Conservation (phyloP, 2,329 filamentous ascomycete genomes). For the Diaporthe vaccinii region DNA sequence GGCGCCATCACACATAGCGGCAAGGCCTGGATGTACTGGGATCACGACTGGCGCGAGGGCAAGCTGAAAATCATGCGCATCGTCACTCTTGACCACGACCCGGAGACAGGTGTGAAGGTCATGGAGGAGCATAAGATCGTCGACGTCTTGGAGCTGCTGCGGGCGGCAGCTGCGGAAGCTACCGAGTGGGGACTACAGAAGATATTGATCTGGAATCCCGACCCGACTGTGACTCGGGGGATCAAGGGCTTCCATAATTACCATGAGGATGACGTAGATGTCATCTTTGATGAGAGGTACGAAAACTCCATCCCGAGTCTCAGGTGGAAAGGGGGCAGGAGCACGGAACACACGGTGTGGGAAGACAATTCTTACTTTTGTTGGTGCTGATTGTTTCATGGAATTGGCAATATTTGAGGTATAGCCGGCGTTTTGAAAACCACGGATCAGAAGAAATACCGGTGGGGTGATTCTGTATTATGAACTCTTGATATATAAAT, state of each 20-base stretch:
- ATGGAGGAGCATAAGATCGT: slow-evolving; percentile 44
- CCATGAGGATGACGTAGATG: slow-evolving; percentile 52
- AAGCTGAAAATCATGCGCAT: slow-evolving; percentile 50
- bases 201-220: slow-evolving; percentile 55
- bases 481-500: background rate
- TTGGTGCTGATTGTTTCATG: slow-evolving; percentile 43
- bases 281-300: slow-evolving; percentile 49
- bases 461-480: background rate
- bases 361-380: slow-evolving; percentile 50
- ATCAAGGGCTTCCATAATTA: slow-evolving; percentile 51
- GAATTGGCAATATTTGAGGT: background rate
- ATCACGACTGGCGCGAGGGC: slow-evolving; percentile 51
- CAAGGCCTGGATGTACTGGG: slow-evolving; percentile 52
- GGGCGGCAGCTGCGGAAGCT: slow-evolving; percentile 52
- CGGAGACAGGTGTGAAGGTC: slow-evolving; percentile 34
- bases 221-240: slow-evolving; percentile 47
- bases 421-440: slow-evolving; percentile 7
- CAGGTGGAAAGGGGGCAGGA: slow-evolving; percentile 52
- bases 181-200: slow-evolving; percentile 48
- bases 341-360: slow-evolving; percentile 47
- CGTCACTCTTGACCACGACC: slow-evolving; percentile 39
- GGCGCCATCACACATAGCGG: slow-evolving; percentile 47
- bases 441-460: background rate
- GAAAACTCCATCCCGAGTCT: slow-evolving; percentile 52
- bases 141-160: slow-evolving; percentile 49